phyloP scores from a whole-genome alignment of 345 rosid genomes.

The Pugionium cornutum region DNA sequence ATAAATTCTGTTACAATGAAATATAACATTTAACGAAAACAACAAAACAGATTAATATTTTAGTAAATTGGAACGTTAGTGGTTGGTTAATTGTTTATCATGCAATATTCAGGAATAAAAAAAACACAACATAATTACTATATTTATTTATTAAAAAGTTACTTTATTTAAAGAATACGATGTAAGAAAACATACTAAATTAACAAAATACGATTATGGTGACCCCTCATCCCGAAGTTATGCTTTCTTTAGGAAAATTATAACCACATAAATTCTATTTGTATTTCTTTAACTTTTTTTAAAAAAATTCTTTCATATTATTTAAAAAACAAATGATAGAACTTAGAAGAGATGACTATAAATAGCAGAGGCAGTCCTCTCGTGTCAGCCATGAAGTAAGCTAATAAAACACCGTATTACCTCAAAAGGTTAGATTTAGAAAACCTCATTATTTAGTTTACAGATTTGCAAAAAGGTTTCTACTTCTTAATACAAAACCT shows the following conservation, averaged over 20 bases:
- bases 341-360: conserved; percentile 22
- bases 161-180: neutral
- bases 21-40: neutral
- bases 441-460: conserved; percentile 10
- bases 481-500: neutral
- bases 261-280: conserved; percentile 15
- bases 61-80: too few relatives aligned
- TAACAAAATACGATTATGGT: neutral
- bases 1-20: neutral
- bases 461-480: neutral
- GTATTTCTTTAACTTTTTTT: conserved; percentile 16
- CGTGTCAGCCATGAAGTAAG: conserved; percentile 28
- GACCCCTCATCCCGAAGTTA: conserved; percentile 8
- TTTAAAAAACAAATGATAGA: neutral
- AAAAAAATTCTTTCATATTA: neutral
- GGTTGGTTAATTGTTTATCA: too few relatives aligned
- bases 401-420: conserved; percentile 13
- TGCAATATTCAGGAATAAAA: neutral
- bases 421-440: conserved; percentile 21
- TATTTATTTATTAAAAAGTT: neutral
- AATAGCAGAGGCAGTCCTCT: conserved; percentile 25
- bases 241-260: conserved; percentile 11
- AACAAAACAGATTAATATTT: neutral
- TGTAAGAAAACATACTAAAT: neutral
- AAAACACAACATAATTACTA: neutral